Evolutionary conservation across 2,329 filamentous ascomycete species (phyloP).

Genomic region (Penicillium olsonii): DNA sequence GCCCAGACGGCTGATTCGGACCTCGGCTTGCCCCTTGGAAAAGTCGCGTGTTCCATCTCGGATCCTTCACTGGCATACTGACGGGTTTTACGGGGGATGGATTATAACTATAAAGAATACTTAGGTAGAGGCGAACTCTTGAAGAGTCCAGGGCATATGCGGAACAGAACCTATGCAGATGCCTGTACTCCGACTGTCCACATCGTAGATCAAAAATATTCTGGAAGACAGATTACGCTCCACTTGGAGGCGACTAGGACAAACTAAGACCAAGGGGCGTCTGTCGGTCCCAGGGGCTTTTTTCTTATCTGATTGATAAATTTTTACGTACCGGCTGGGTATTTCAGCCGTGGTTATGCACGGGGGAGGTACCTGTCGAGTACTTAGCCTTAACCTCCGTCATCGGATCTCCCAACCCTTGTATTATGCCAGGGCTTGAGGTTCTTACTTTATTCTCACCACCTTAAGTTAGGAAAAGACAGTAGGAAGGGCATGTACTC

Average conservation of each 20-base stretch:
- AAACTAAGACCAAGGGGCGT: conserved; percentile 7
- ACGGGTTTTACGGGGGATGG: no score
- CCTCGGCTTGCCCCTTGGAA: conserved; percentile 3
- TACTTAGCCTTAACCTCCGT: conserved; percentile 9
- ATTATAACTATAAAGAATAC: no score
- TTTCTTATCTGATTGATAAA: conserved; percentile 13
- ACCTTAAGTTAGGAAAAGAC: no score
- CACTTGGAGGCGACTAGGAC: conserved; percentile 5
- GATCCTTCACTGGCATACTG: no score
- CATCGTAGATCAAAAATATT: not conserved
- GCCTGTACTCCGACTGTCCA: not conserved
- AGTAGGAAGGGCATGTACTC: no score
- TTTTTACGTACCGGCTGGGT: not conserved
- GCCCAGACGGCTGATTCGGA: not conserved
- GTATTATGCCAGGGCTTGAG: not conserved
- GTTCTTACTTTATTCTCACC: not conserved
- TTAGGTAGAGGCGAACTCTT: no score
- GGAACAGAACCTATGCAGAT: not conserved
- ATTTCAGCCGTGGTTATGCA: not conserved
- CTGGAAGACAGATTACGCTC: conserved; percentile 1
- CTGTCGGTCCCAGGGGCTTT: not conserved
- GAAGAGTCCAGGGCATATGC: no score
- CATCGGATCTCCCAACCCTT: conserved; percentile 3
- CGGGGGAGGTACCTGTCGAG: not conserved
- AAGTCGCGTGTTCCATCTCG: conserved; percentile 1